Evolutionary conservation across 139 green algal genomes (phyloP).

Genomic region (Micractinium conductrix): DNA sequence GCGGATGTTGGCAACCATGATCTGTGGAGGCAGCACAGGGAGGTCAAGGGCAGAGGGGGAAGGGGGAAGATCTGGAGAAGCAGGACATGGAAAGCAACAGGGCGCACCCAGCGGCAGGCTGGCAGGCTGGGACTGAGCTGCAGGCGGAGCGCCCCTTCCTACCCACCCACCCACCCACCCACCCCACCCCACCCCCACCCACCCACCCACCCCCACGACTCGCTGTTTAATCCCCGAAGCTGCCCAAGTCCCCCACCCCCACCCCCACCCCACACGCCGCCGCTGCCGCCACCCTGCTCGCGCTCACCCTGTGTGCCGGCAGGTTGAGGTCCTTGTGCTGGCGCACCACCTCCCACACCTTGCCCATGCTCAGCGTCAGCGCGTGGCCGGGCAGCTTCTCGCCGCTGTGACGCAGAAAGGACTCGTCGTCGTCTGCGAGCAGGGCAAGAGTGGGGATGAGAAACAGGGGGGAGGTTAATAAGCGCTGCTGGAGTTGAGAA

Average conservation of each 20-base stretch:
- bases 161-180: too few species aligned
- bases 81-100: background rate
- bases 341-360: slow-evolving; percentile 92
- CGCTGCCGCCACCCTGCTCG: background rate
- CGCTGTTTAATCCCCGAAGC: background rate
- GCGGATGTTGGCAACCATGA: slow-evolving; percentile 98
- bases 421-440: slow-evolving; percentile 51
- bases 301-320: slow-evolving; percentile 91
- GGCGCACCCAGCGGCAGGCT: too few species aligned
- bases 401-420: slow-evolving; percentile 52
- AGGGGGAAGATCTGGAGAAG: background rate
- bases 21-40: slow-evolving; percentile 45
- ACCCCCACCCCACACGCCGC: background rate
- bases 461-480: too few species aligned
- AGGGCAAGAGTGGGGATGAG: too few species aligned
- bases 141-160: too few species aligned
- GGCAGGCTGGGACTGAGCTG: too few species aligned
- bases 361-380: slow-evolving; percentile 78
- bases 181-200: too few species aligned
- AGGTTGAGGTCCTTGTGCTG: slow-evolving; percentile 98
- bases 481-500: too few species aligned
- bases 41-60: too few species aligned
- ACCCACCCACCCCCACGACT: too few species aligned
- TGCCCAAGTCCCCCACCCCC: background rate
- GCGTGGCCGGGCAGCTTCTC: slow-evolving; percentile 71